Base-by-base conservation (phyloP, 176 grass and related monocot genomes). In the Rhynchospora pubera region DNA sequence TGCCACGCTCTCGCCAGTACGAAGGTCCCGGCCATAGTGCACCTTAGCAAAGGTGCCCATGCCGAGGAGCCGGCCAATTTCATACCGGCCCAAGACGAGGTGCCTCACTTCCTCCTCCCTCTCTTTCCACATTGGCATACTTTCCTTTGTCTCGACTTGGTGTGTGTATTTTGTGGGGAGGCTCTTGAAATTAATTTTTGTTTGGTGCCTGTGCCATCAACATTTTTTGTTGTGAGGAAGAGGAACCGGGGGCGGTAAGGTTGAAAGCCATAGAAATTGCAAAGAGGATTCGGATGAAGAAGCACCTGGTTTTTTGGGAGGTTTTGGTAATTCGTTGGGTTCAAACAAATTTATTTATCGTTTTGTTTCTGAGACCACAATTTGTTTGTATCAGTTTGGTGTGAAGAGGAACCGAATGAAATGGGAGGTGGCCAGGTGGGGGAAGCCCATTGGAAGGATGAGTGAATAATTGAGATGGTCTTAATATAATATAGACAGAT, bases 31-130 rank as follows among this genome's bases (percentile, higher is more conserved):
- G 69, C 79, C 96, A 68, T 93, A 85, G 78, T 98, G 89, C 4
- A 98, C 96, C 89, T 94, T 98, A 18, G 89, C 96, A 78, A 98
- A 98, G 28, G 96, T 94, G 62, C 96, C 96, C 82, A 89, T 90
- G 4, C 96, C 96, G 8, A 98, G 92, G 13, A 98, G 4, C n/a
- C 90, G 48, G 5, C 92, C 96, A 68, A 98, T 93, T 86, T 98
- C 92, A 51, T 98, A 98, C 87, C 89, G 80, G 34, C 91, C 90
- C 51, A 99, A 70, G 51, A 99, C 76, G 43, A 95, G 74, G 51
- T 57, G 42, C 57, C 80, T 90, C 88, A 0, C 56, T 72, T 18
- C 53, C 13, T 58, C 77, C 24, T 81, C 83, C 51, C n/a, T 83
- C 43, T 87, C 91, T 76, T 77, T 78, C 11, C 13, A 79, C 85